Evolutionary conservation across 2,329 filamentous ascomycete species (phyloP).

Genomic region (Harringtonia lauricola): DNA sequence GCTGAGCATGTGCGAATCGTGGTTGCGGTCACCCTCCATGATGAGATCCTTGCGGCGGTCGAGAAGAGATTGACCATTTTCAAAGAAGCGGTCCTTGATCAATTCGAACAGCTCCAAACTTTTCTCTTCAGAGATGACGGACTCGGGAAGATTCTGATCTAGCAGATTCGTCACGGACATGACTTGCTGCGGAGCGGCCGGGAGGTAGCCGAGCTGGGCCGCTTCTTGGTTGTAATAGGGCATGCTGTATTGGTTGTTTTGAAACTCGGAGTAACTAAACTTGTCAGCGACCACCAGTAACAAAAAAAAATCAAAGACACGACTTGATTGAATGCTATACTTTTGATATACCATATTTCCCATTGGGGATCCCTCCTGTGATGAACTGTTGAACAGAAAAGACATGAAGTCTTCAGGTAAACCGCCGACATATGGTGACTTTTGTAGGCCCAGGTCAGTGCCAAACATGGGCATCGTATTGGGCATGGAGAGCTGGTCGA

Average conservation of each 20-base stretch:
- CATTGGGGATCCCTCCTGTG: constrained; percentile 40
- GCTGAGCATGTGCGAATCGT: constrained; percentile 59
- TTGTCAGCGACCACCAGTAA: not conserved
- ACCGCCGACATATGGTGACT: constrained; percentile 65
- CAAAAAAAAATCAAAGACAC: no score
- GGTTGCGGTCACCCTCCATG: constrained; percentile 64
- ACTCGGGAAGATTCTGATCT: constrained; percentile 69
- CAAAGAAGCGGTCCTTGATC: constrained; percentile 71
- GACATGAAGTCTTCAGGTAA: constrained; percentile 82
- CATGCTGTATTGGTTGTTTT: constrained; percentile 34
- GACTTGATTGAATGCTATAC: constrained; percentile 32
- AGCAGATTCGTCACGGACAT: constrained; percentile 85
- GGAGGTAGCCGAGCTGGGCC: constrained; percentile 42
- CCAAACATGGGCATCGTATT: constrained; percentile 81
- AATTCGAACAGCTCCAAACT: constrained; percentile 73
- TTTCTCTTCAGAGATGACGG: constrained; percentile 77
- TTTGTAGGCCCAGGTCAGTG: constrained; percentile 63
- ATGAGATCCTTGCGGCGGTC: constrained; percentile 67
- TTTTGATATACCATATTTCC: constrained; percentile 38
- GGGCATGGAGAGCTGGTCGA: constrained; percentile 51
- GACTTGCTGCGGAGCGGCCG: constrained; percentile 56
- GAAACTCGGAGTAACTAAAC: constrained; percentile 40
- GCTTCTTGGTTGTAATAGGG: constrained; percentile 39
- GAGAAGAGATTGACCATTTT: constrained; percentile 62
- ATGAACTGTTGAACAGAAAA: constrained; percentile 64